Evolutionary conservation across 768 basidiomycete genomes (phyloP).

Genomic region (Lactarius hengduanensis): DNA sequence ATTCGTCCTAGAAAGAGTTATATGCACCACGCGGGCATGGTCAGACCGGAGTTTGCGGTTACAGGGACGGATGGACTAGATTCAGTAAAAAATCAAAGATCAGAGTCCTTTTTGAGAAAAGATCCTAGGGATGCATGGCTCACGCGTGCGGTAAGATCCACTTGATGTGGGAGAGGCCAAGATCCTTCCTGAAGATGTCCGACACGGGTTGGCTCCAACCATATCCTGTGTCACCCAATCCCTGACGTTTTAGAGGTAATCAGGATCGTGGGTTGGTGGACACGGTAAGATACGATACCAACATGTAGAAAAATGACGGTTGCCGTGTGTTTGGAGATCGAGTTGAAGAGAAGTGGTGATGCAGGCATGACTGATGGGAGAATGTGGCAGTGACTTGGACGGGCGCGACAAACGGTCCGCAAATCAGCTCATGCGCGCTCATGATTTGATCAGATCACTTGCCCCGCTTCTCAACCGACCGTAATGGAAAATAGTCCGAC

Average conservation of each 20-base stretch:
- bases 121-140: conserved; percentile 34
- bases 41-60: conserved; percentile 69
- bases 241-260: conserved; percentile 41
- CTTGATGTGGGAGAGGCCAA: conserved; percentile 70
- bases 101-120: neutral
- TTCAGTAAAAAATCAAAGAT: neutral
- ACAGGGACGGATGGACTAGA: conserved; percentile 43
- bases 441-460: neutral
- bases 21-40: conserved; percentile 73
- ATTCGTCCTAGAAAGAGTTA: neutral
- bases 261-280: conserved; percentile 3
- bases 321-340: conserved; percentile 68
- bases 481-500: conserved; percentile 8
- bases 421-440: conserved; percentile 1
- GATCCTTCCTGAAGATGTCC: conserved; percentile 55
- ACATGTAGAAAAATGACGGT: conserved; percentile 92
- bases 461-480: neutral
- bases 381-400: neutral
- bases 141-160: conserved; percentile 88
- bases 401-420: conserved; percentile 5
- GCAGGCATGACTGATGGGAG: conserved; percentile 12
- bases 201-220: conserved; percentile 75
- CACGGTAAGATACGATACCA: conserved; percentile 33
- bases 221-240: conserved; percentile 69
- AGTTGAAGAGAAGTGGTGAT: conserved; percentile 28